Conservation (phyloP, 2,329 filamentous ascomycete species). For the Venturia carpophila region DNA sequence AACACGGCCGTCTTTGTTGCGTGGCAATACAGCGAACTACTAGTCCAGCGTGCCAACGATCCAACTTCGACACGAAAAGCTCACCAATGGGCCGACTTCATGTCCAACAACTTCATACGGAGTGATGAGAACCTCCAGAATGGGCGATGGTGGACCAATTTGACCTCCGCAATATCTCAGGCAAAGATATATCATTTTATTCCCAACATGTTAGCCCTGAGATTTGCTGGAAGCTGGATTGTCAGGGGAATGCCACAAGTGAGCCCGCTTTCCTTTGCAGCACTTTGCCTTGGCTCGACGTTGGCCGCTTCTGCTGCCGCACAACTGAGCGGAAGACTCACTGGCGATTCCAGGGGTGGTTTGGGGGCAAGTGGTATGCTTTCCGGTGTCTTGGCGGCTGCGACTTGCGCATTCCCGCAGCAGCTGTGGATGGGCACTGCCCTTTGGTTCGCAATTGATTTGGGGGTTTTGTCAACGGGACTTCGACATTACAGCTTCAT, state of each 20-base stretch:
- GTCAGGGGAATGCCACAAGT: constrained; percentile 26
- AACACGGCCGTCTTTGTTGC: constrained; percentile 36
- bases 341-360: constrained; percentile 7
- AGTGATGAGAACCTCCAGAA: constrained; percentile 25
- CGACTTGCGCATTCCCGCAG: constrained; percentile 33
- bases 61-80: constrained; percentile 15
- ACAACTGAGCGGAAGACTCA: background rate
- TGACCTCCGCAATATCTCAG: constrained; percentile 38
- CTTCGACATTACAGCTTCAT: constrained; percentile 21
- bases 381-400: constrained; percentile 34
- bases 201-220: constrained; percentile 37
- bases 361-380: constrained; percentile 37
- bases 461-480: constrained; percentile 30
- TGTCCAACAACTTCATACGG: constrained; percentile 28
- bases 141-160: constrained; percentile 31
- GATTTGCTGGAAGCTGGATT: constrained; percentile 32
- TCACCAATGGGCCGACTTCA: constrained; percentile 23
- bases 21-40: constrained; percentile 27
- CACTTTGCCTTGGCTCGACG: constrained; percentile 28
- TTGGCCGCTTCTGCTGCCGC: constrained; percentile 23
- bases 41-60: background rate
- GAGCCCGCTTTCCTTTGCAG: constrained; percentile 23
- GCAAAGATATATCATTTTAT: constrained; percentile 29
- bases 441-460: constrained; percentile 33
- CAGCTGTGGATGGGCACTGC: constrained; percentile 31